Evolutionary conservation across 2,329 filamentous ascomycete genomes (phyloP).

Genomic region (Metarhizium anisopliae): DNA sequence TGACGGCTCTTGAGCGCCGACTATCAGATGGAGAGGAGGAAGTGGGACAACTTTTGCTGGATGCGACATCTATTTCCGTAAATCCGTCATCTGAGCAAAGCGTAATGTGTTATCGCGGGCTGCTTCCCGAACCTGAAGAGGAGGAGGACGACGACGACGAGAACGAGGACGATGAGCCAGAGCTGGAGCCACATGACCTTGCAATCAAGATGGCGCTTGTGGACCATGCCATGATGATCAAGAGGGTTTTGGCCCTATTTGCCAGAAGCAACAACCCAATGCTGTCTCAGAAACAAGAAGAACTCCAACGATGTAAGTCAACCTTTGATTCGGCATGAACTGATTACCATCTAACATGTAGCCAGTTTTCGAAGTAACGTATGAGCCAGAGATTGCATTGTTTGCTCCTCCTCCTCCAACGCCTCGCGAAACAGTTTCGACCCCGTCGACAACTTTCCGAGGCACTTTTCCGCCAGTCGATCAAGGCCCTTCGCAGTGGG

Average conservation of each 20-base stretch:
- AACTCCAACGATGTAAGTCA: constrained; percentile 56
- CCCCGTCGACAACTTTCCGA: constrained; percentile 36
- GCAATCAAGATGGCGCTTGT: constrained; percentile 78
- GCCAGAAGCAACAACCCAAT: constrained; percentile 52
- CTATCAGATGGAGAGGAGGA: constrained; percentile 65
- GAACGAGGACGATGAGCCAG: constrained; percentile 34
- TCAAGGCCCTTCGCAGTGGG: constrained; percentile 20
- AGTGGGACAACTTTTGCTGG: constrained; percentile 58
- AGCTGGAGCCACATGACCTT: constrained; percentile 55
- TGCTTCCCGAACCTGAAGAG: constrained; percentile 50
- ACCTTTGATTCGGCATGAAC: background rate
- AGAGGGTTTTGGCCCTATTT: constrained; percentile 67
- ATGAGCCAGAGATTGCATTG: constrained; percentile 56
- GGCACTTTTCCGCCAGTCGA: constrained; percentile 35
- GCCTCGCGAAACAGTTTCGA: constrained; percentile 28
- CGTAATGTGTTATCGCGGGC: constrained; percentile 65
- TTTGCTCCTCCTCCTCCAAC: constrained; percentile 43
- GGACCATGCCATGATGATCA: constrained; percentile 82
- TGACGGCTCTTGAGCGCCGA: constrained; percentile 66
- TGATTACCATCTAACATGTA: background rate
- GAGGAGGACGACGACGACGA: constrained; percentile 25
- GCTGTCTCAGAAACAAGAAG: constrained; percentile 46
- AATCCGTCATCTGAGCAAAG: constrained; percentile 67
- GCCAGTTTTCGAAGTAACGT: constrained; percentile 53
- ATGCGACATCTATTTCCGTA: constrained; percentile 69